Conservation (phyloP, 495 filamentous ascomycete species). For the Penicillium cosmopolitanum region DNA sequence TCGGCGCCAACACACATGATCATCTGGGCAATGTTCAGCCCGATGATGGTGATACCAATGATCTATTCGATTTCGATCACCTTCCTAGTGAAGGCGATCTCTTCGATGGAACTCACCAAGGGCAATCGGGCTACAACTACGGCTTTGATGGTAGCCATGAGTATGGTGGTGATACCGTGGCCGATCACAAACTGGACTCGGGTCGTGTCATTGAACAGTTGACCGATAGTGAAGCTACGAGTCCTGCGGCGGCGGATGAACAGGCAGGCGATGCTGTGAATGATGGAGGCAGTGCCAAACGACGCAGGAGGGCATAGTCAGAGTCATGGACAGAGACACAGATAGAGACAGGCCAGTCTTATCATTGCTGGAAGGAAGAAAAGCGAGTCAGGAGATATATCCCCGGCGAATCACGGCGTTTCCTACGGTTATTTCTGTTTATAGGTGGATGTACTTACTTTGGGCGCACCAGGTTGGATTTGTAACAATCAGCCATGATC, state of each 20-base stretch:
- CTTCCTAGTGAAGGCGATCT: slow-evolving; percentile 43
- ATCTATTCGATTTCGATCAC: slow-evolving; percentile 49
- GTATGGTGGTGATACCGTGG: slow-evolving; percentile 22
- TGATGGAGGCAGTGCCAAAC: slow-evolving; percentile 38
- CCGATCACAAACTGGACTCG: slow-evolving; percentile 25
- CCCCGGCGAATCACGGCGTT: slow-evolving; percentile 12
- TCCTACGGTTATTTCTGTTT: slow-evolving; percentile 1
- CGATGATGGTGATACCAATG: slow-evolving; percentile 37
- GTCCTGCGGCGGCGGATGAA: slow-evolving; percentile 42
- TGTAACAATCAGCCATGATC: slow-evolving; percentile 8
- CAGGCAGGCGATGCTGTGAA: slow-evolving; percentile 13
- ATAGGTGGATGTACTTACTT: slow-evolving; percentile 7
- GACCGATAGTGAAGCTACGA: slow-evolving; percentile 53
- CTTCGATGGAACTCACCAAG: slow-evolving; percentile 36
- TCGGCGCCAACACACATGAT: slow-evolving; percentile 16
- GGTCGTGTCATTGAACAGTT: slow-evolving; percentile 48
- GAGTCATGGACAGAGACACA: background rate
- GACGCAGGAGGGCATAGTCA: slow-evolving; percentile 42
- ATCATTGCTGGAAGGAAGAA: background rate
- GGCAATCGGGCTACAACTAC: slow-evolving; percentile 32
- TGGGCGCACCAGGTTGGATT: background rate
- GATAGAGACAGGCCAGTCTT: background rate
- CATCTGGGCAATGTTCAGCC: slow-evolving; percentile 10
- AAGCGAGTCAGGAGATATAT: slow-evolving; percentile 12
- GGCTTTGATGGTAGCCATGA: slow-evolving; percentile 34